Evolutionary conservation across 805 yeast species (phyloP), one percentile per base, ranked within the genome.

Genomic region (Saccharomycopsis capsularis): DNA sequence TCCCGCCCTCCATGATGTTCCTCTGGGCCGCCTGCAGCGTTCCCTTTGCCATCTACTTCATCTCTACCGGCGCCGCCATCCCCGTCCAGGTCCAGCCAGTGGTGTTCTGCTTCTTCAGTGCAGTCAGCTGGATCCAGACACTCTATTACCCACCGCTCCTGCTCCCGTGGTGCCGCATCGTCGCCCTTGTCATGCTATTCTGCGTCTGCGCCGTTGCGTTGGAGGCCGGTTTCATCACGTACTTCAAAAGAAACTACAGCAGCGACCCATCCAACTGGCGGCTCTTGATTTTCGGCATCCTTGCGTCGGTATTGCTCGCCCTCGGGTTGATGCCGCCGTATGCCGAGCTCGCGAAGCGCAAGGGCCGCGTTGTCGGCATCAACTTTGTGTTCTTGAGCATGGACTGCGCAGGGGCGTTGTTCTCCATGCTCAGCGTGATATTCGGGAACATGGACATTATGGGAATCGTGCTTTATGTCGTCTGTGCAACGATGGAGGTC

Each of bases 81-180:
- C 91, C 95, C 0, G 70, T 91, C 53, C 82, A 83, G 63, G 70
- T 91, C 29, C 98, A 91, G 65, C 97, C 98, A 0, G 89, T 85
- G 63, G 63, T 89, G 9, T 90, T 91, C 68, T 78, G 85, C 47
- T 59, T 76, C 16, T 78, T 89, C 52, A 80, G 93, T 56, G 60
- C 78, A 1, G 59, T 85, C 1, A 75, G 90, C 9, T 88, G 81
- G 74, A 63, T 71, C 27, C 89, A 93, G 71, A 66, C 78, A 3
- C 74, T 84, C 45, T 73, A 74, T 56, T 79, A 90, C 62, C 95
- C 96, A 0, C 96, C 96, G 0, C 68, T 73, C 11, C 50, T 58
- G 35, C 51, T 68, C 54, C 56, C 69, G 0, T 56, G 59, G 27
- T 62, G 58, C 44, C 73, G 64, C 48, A 65, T 81, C 6, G 7